Base-by-base conservation (phyloP, 441 rosid species). In the Erodium texanum region DNA sequence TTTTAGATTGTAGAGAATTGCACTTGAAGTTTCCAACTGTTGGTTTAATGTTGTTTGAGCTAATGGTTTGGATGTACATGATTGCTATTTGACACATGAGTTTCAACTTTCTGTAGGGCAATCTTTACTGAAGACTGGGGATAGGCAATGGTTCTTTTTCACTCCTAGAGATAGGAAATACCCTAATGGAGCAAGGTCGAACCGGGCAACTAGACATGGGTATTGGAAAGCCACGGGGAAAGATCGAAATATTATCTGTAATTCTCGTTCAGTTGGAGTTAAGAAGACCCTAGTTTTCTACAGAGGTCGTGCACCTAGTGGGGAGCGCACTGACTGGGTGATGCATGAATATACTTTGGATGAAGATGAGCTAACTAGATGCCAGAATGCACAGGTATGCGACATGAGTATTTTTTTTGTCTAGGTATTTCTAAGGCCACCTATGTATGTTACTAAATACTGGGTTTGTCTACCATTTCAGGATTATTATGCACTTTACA, bases 211-310 rank as follows among this genome's bases (percentile, higher is more conserved):
- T 24, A 50, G 79, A 11, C 81, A 79, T 34, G 97, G 98, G 34
- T 93, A 87, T 62, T 93, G 98, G 98, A 93, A 93, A 74, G 96
- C 87, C 10, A 90, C 97, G 0, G 98, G 98, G 16, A 93, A 87
- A 71, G 97, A 93, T 68, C 92, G 97, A 0, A 59, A 7, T 64
- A 62, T 93, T 3, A 67, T 71, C 3, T 87, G 84, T 70, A 79
- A 80, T 68, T 80, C 87, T 19, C 82, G 92, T 38, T 52, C 69
- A 0, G 98, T 87, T 16, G 98, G 97, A 58, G 71, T 86, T 63
- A 93, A 93, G 75, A 93, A 93, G 81, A 90, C 98, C 70, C 84
- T 93, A 12, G 96, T 93, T 68, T 93, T 86, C 76, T 86, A 92
- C 36, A 77, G 77, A 74, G 97, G 98, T 11, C 89, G 91, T 8